Conservation (phyloP, 2,329 filamentous ascomycete genomes). For the Colletotrichum sp. region DNA sequence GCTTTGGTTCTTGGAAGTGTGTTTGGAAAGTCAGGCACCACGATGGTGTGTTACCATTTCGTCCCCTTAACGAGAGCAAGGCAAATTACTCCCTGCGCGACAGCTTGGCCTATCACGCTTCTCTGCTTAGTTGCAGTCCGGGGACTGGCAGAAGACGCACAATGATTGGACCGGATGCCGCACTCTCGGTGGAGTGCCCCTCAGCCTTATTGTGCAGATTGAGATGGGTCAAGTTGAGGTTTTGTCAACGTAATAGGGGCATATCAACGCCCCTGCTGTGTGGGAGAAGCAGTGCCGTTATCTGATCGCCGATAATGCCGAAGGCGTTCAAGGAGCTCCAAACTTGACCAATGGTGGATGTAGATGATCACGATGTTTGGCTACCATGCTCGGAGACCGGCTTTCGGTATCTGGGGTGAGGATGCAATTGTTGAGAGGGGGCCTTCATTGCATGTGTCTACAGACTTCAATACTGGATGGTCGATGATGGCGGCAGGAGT, state of each 20-base stretch:
- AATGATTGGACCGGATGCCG: constrained; percentile 1
- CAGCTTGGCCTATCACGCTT: not conserved
- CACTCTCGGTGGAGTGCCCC: not conserved
- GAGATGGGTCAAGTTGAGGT: not conserved
- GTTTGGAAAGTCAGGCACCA: not conserved
- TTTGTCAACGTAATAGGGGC: constrained; percentile 4
- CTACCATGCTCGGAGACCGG: not conserved
- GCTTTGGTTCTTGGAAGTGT: not conserved
- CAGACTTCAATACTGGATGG: not conserved
- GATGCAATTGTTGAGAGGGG: not conserved
- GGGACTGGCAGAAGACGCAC: not conserved
- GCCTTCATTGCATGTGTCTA: not conserved
- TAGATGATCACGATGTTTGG: not conserved
- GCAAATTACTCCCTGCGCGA: not conserved
- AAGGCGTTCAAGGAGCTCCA: not conserved
- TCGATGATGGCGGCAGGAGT: not conserved
- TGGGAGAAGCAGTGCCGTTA: not conserved
- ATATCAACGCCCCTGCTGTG: not conserved
- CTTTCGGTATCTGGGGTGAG: too few relatives aligned
- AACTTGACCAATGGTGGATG: not conserved
- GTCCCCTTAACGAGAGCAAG: not conserved
- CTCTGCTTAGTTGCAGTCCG: not conserved
- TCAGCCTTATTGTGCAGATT: constrained; percentile 18
- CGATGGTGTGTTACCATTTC: not conserved
- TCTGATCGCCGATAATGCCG: not conserved